A percentile compares a stretch with the other conserved stretches of the same genome.
Evolutionary conservation across 129 eudicot genomes (phyloP).

Genomic region (Flaveria brownii): DNA sequence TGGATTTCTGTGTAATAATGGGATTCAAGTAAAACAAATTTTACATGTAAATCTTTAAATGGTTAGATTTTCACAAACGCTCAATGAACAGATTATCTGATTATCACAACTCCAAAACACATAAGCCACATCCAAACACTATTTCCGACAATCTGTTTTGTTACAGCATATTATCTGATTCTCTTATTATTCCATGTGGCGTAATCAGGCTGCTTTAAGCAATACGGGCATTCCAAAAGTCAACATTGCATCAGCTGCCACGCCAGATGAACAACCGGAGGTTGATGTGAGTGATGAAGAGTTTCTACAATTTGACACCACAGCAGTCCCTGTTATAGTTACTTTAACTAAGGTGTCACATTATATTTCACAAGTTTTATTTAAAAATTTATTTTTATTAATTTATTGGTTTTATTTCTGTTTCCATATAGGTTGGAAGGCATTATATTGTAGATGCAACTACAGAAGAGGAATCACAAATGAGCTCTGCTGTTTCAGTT

Average conservation of each 20-base stretch:
- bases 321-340: constrained; percentile 77
- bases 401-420: neutral
- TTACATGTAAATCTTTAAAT: neutral
- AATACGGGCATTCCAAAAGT: constrained; percentile 86
- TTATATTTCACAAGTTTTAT: neutral
- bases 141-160: neutral
- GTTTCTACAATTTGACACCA: constrained; percentile 79
- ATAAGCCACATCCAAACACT: neutral
- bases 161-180: neutral
- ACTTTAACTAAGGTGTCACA: constrained; percentile 58
- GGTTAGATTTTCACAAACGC: neutral
- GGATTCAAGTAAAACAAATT: too few relatives aligned
- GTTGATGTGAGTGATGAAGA: constrained; percentile 93
- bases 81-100: neutral
- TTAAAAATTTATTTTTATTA: neutral
- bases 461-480: constrained; percentile 90
- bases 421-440: constrained; percentile 62
- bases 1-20: neutral
- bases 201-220: constrained; percentile 80
- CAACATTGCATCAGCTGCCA: constrained; percentile 54
- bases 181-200: neutral
- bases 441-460: constrained; percentile 95
- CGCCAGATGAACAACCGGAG: constrained; percentile 84
- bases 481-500: constrained; percentile 81
- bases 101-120: neutral